Base-by-base conservation (phyloP, 2,329 filamentous ascomycete species). In the Samsoniella hepiali region DNA sequence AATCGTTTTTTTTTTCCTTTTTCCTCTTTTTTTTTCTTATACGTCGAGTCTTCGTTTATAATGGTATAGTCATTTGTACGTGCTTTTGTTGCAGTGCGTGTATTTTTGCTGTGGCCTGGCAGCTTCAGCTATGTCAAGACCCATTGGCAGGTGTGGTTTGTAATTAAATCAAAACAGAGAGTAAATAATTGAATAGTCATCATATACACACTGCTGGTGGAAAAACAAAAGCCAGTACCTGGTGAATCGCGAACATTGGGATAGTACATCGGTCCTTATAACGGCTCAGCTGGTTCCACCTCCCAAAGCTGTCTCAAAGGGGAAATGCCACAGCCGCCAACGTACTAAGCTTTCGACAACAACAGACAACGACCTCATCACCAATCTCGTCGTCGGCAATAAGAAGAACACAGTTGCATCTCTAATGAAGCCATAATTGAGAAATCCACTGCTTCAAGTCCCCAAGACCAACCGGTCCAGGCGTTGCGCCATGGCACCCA, bases 1-100 rank as follows among this genome's bases (percentile, higher is more conserved):
- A 63, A 65, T 54, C 2, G 9, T 59, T 62, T 64, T 8, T 56
- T 55, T 62, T 51, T 27, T 65, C 54, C 38, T 44, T 53, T 47
- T 55, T 15, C 49, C 42, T 53, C 60, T 47, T 58, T 60, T 42
- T 31, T 5, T 27, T 51, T 55, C 22, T 45, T 13, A 53, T 47
- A 54, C 45, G 22, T 49, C 17, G 50, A 54, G 11, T 40, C 54
- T 42, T 11, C 5, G 29, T 49, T 45, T n/a, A 31, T 47, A 54
- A 15, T 15, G 22, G n/a, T 32, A 36, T 63, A 34, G 3, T 45
- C 22, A 45, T 45, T 63, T 44, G 36, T 45, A 63, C 31, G 31
- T 40, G 38, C 47, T 62, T 50, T 50, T 49, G 29, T 36, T 38
- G 31, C 31, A 6, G 27, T 56, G 59, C 17, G 38, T 45, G 54